Evolutionary conservation across 257 asterid genomes (phyloP), one percentile per base, ranked within the genome.

Genomic region (Solanum medicagineum): DNA sequence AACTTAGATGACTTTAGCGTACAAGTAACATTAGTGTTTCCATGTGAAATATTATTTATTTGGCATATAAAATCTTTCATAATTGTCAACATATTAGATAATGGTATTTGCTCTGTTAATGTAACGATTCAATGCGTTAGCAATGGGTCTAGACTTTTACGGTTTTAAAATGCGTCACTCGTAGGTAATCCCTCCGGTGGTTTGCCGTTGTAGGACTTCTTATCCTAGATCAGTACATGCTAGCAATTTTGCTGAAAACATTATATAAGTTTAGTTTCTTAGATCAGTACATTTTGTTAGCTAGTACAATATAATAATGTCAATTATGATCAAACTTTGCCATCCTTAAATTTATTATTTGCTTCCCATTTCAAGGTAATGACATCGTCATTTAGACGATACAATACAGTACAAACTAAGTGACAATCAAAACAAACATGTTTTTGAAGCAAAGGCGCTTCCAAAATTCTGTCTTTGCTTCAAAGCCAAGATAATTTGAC

Each of bases 401-500:
- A 36, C 42, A 36, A 5, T 36, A 36, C 40, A 36, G 40, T 36
- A 36, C 40, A 36, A 36, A 36, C 42, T 36, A 36, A 36, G 42
- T 4, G 6, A 5, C 42, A 36, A 36, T 36, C 42, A 36, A 36
- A 36, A 36, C 42, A 36, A 36, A 36, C 42, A 36, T 4, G 42
- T 36, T 3, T 36, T 85, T n/a, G 94, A 68, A 42, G 89, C 92
- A 3, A 42, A 26, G 29, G 93, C 90, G 84, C 79, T 75, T 65
- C 90, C 89, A 51, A 87, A 81, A 81, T 81, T 87, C 89, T 36
- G 83, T 88, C 88, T 91, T 92, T 22, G 89, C 87, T 71, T 93
- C 96, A 9, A 93, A 90, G 53, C 91, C 93, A 3, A 97, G 96
- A 86, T 94, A 94, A 87, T 92, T 93, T 1, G 92, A 90, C 83